phyloP scores from a whole-genome alignment of 116 monocot genomes.

The Trichopus zeylanicus region DNA sequence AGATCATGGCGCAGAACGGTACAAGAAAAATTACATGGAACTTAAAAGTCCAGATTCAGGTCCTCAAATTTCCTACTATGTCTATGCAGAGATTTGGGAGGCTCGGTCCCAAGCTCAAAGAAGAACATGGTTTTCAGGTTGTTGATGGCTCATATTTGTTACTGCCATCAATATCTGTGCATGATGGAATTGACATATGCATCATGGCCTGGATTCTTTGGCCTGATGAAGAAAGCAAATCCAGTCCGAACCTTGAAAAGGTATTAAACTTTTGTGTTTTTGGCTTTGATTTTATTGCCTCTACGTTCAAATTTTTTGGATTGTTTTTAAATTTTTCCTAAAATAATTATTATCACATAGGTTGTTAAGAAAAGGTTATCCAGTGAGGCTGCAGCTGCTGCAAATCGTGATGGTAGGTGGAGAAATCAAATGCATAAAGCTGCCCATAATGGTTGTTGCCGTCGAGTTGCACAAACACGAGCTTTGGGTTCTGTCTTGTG shows the following conservation, averaged over 20 bases:
- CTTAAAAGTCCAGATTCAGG: constrained; percentile 88
- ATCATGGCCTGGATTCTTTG: constrained; percentile 82
- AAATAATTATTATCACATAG: constrained; percentile 22
- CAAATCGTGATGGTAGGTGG: constrained; percentile 81
- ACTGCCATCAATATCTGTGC: constrained; percentile 41
- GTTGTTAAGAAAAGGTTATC: constrained; percentile 69
- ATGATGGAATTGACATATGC: constrained; percentile 65
- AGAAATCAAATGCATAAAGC: constrained; percentile 92
- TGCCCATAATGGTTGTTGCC: constrained; percentile 95
- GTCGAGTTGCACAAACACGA: constrained; percentile 70
- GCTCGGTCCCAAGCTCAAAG: constrained; percentile 21
- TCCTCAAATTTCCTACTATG: constrained; percentile 46
- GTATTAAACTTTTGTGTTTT: constrained; percentile 15
- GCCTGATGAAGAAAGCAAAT: constrained; percentile 97
- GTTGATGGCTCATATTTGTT: constrained; percentile 51
- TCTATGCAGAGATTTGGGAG: constrained; percentile 60
- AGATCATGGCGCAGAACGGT: constrained; percentile 51
- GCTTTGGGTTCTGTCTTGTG: constrained; percentile 65
- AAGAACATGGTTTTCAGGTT: constrained; percentile 27
- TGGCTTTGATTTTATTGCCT: not conserved
- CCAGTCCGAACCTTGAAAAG: constrained; percentile 78
- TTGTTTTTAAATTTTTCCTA: not conserved
- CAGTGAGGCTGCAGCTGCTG: constrained; percentile 62
- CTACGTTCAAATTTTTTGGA: not conserved
- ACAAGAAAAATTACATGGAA: constrained; percentile 79